Evolutionary conservation across 1,139 yeast species (phyloP).

Genomic region (Entelexis paramagnoliae): DNA sequence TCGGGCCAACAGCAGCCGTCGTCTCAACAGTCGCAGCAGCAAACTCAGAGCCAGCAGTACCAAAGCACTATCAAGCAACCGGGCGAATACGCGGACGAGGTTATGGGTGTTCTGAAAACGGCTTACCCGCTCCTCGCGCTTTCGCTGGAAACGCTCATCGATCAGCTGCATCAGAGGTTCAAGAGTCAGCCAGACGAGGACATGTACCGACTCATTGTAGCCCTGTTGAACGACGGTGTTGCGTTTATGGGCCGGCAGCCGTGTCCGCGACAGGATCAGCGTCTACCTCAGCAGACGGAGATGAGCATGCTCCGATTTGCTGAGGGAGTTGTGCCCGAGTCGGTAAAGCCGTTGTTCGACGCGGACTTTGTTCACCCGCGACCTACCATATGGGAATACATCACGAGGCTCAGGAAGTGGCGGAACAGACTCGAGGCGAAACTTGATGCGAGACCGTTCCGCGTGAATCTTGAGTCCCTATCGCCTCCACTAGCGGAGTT

Average conservation of each 20-base stretch:
- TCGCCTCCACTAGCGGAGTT: constrained; percentile 94
- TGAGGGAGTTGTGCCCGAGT: constrained; percentile 84
- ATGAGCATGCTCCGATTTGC: constrained; percentile 84
- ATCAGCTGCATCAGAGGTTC: constrained; percentile 88
- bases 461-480: constrained; percentile 72
- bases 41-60: neutral
- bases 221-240: constrained; percentile 85
- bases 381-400: constrained; percentile 83
- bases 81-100: constrained; percentile 91
- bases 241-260: constrained; percentile 72
- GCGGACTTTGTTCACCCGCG: constrained; percentile 74
- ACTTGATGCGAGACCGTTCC: constrained; percentile 64
- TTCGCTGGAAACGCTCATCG: constrained; percentile 88
- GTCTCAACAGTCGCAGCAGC: neutral
- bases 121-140: constrained; percentile 91
- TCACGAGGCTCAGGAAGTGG: constrained; percentile 79
- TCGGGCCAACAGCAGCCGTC: neutral
- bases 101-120: constrained; percentile 88
- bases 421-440: constrained; percentile 85
- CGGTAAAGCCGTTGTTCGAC: constrained; percentile 82
- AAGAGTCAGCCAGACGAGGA: constrained; percentile 95
- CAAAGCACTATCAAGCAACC: constrained; percentile 44
- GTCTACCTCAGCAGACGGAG: constrained; percentile 84
- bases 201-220: constrained; percentile 86
- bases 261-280: constrained; percentile 78